Conservation (phyloP, 75 land plant species). For the Sequoiadendron giganteum region DNA sequence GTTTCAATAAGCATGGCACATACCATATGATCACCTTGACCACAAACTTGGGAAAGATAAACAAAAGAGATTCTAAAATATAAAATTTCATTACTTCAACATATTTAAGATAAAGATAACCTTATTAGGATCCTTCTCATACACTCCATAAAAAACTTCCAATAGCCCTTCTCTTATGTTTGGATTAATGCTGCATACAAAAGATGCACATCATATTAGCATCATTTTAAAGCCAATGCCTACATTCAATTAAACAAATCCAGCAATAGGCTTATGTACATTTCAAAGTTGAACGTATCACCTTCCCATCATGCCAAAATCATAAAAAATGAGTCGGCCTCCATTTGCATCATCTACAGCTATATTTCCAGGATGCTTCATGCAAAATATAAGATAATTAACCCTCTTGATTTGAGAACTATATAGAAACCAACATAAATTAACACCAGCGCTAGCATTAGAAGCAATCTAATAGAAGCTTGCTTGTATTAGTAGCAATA, state of each 20-base stretch:
- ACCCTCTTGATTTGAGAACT: neutral
- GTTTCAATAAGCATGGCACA: neutral
- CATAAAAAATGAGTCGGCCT: slow-evolving; percentile 96
- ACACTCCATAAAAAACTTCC: slow-evolving; percentile 96
- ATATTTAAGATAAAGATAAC: slow-evolving; percentile 29
- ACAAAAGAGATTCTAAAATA: neutral
- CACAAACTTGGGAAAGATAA: neutral
- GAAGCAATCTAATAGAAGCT: neutral
- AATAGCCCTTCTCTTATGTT: slow-evolving; percentile 97
- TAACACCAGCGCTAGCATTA: neutral
- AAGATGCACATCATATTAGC: neutral
- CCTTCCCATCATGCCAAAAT: slow-evolving; percentile 99
- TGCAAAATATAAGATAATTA: slow-evolving; percentile 9
- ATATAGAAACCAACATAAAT: neutral
- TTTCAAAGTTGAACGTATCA: slow-evolving; percentile 6
- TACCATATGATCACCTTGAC: neutral
- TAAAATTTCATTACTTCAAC: neutral
- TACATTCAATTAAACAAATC: neutral
- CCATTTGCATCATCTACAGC: slow-evolving; percentile 99
- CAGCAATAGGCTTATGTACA: neutral
- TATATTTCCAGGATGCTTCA: slow-evolving; percentile 99
- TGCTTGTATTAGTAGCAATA: neutral
- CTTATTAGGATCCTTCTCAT: slow-evolving; percentile 96
- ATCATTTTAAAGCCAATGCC: neutral
- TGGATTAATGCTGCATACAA: slow-evolving; percentile 83